Evolutionary conservation across 2,329 filamentous ascomycete species (phyloP).

Genomic region (Kalmusia sp.): DNA sequence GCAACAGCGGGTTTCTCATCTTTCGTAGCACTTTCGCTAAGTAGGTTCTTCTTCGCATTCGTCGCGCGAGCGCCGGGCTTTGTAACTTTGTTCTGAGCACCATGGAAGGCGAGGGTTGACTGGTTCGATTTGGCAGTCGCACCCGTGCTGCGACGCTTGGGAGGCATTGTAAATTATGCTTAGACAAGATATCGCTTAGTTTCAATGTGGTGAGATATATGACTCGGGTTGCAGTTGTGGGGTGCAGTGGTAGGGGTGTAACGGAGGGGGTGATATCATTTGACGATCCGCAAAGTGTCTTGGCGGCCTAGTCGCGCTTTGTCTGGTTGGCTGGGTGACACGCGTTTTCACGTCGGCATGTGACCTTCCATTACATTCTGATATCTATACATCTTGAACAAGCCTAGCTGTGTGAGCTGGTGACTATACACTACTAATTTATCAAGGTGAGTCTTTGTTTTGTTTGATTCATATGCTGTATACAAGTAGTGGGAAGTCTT

Average conservation of each 20-base stretch:
- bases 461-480: no score
- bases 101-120: conserved; percentile 69
- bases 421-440: neutral
- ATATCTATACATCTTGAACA: neutral
- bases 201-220: conserved; percentile 11
- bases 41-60: conserved; percentile 48
- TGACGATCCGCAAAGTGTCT: conserved; percentile 18
- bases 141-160: conserved; percentile 51
- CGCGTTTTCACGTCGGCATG: conserved; percentile 34
- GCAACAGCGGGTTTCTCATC: conserved; percentile 31
- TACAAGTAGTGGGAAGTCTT: no score
- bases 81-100: conserved; percentile 62
- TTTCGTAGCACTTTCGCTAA: conserved; percentile 42
- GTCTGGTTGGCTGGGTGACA: conserved; percentile 31
- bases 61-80: conserved; percentile 56
- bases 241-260: conserved; percentile 12
- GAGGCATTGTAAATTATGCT: conserved; percentile 47
- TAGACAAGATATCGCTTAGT: neutral
- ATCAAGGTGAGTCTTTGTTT: no score
- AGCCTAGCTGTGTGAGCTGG: neutral
- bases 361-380: conserved; percentile 21
- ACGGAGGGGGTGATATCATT: conserved; percentile 33
- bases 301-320: conserved; percentile 24
- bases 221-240: conserved; percentile 15
- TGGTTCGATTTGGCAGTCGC: conserved; percentile 60